These are phyloP conservation scores for Cichorium intybus DNA, from an alignment of 140 eudicot species.

Conservation along the genomic window DNA sequence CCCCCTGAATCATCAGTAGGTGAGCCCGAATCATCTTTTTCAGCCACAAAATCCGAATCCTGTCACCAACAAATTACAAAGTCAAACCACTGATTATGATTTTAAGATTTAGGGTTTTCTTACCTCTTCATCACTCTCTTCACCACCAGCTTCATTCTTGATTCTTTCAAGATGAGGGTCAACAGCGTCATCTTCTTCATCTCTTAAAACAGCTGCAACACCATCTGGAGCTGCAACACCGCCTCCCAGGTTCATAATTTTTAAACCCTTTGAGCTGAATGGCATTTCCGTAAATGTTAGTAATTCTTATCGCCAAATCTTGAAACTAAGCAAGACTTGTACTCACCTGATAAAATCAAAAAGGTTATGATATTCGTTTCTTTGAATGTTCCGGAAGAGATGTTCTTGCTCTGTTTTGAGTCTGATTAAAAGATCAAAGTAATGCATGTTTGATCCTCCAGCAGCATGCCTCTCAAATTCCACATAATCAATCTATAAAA, in stretches of 20 bases:
- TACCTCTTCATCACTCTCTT: slow-evolving; percentile 95
- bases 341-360: slow-evolving; percentile 76
- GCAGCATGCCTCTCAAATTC: slow-evolving; percentile 98
- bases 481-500: slow-evolving; percentile 95
- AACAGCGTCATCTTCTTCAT: slow-evolving; percentile 71
- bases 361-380: slow-evolving; percentile 89
- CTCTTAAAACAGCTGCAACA: slow-evolving; percentile 62
- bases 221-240: slow-evolving; percentile 58
- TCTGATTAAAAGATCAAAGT: slow-evolving; percentile 85
- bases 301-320: background rate
- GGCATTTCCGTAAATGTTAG: slow-evolving; percentile 23
- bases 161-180: slow-evolving; percentile 93
- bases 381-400: slow-evolving; percentile 95
- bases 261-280: slow-evolving; percentile 87
- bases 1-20: slow-evolving; percentile 96
- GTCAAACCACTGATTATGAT: no score
- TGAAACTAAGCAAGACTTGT: slow-evolving; percentile 7
- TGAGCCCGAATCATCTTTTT: slow-evolving; percentile 86
- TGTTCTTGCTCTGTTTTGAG: slow-evolving; percentile 95
- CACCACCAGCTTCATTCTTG: slow-evolving; percentile 67
- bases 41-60: slow-evolving; percentile 94
- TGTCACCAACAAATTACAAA: slow-evolving; percentile 26
- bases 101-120: no score
- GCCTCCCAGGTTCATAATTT: slow-evolving; percentile 85
- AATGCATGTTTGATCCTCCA: slow-evolving; percentile 97